phyloP scores from a whole-genome alignment of 805 yeast species.

The Schwanniomyces vanrijiae region DNA sequence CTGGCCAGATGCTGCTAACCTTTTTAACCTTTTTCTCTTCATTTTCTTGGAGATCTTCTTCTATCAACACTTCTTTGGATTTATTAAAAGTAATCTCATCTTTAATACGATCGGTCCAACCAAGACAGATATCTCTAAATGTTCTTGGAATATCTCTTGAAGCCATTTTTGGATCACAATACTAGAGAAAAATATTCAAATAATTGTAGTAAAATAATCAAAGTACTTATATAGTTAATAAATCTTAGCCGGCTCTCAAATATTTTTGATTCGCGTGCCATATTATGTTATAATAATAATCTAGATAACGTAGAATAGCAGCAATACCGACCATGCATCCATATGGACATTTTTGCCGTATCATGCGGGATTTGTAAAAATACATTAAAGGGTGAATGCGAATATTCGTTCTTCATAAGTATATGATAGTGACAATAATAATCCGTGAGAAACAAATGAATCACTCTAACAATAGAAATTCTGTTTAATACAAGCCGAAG shows the following conservation, averaged over 20 bases:
- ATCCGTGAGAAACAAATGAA: neutral
- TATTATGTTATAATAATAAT: neutral
- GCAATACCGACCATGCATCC: neutral
- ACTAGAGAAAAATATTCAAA: neutral
- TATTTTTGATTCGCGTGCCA: neutral
- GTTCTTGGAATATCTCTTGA: conserved; percentile 54
- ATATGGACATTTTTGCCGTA: neutral
- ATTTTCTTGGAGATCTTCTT: conserved; percentile 16
- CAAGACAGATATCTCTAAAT: conserved; percentile 32
- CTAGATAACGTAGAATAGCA: neutral
- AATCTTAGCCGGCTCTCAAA: neutral
- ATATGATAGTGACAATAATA: neutral
- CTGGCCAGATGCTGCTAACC: conserved; percentile 51
- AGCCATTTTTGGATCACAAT: conserved; percentile 15
- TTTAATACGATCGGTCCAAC: conserved; percentile 42
- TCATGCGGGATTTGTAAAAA: neutral
- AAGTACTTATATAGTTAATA: neutral
- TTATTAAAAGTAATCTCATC: conserved; percentile 45
- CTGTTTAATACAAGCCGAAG: too few relatives aligned
- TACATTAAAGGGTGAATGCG: neutral
- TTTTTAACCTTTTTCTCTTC: conserved; percentile 18
- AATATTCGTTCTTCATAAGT: neutral
- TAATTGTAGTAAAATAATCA: neutral
- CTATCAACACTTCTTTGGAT: conserved; percentile 15
- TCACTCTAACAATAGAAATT: too few relatives aligned